Conservation (phyloP, 148 eudicot species). For the Beta vulgaris region DNA sequence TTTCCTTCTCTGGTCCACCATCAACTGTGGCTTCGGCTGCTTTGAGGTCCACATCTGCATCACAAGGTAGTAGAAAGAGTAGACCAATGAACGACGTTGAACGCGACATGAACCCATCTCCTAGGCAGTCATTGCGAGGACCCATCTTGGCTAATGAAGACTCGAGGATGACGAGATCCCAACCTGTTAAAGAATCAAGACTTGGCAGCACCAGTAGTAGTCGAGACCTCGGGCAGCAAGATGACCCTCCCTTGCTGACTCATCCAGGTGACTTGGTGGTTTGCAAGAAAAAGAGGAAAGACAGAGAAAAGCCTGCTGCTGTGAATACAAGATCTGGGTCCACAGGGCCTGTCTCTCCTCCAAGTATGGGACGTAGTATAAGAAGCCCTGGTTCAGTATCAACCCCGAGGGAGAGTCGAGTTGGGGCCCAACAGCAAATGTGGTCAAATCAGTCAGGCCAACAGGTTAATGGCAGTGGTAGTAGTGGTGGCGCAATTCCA, state of each 20-base stretch:
- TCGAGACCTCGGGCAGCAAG: conserved; percentile 38
- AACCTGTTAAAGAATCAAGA: conserved; percentile 57
- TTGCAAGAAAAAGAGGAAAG: conserved; percentile 92
- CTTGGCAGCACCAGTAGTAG: conserved; percentile 41
- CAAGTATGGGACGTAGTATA: conserved; percentile 54
- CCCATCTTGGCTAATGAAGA: conserved; percentile 39
- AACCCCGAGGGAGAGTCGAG: conserved; percentile 37
- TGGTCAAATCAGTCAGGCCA: conserved; percentile 47
- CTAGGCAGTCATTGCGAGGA: conserved; percentile 46
- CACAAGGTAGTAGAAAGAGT: conserved; percentile 51
- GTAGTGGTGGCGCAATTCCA: conserved; percentile 41
- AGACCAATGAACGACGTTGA: conserved; percentile 60
- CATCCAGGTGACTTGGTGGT: conserved; percentile 96
- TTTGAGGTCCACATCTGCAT: conserved; percentile 40
- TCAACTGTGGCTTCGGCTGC: conserved; percentile 45
- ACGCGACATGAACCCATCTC: conserved; percentile 45
- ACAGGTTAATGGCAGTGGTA: conserved; percentile 46
- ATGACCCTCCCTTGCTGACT: conserved; percentile 47
- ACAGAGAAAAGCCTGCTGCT: conserved; percentile 59
- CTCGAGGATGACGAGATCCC: conserved; percentile 32
- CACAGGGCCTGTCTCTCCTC: conserved; percentile 74
- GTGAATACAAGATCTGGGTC: conserved; percentile 51
- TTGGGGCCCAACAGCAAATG: conserved; percentile 45
- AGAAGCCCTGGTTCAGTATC: conserved; percentile 58
- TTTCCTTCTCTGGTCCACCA: conserved; percentile 57